Evolutionary conservation across 805 yeast genomes (phyloP).

Genomic region (Candida gorgasii): DNA sequence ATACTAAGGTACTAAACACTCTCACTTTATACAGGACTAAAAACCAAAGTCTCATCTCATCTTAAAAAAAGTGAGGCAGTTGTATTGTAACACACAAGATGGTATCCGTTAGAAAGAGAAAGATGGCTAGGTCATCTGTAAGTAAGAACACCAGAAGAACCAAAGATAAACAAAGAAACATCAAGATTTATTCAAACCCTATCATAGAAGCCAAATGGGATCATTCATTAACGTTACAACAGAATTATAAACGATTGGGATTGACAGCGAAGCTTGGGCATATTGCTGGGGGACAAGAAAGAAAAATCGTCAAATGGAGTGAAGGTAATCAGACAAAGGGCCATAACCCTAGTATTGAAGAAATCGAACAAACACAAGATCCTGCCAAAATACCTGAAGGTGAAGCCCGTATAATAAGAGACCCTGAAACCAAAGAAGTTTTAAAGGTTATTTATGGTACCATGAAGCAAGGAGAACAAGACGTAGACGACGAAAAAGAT

Average conservation of each 20-base stretch:
- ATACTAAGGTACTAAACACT: no score
- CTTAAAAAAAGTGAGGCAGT: conserved; percentile 1
- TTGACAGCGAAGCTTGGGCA: conserved; percentile 63
- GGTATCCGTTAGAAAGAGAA: conserved; percentile 83
- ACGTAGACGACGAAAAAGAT: conserved; percentile 25
- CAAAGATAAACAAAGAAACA: conserved; percentile 69
- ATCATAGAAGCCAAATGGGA: conserved; percentile 93
- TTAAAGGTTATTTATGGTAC: conserved; percentile 70
- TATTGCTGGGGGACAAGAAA: conserved; percentile 82
- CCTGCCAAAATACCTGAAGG: conserved; percentile 71
- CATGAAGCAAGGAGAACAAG: conserved; percentile 37
- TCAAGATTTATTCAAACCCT: conserved; percentile 70
- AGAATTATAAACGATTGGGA: conserved; percentile 85
- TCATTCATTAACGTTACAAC: conserved; percentile 71
- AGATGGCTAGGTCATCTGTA: conserved; percentile 72
- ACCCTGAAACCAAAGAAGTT: conserved; percentile 64
- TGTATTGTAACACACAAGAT: conserved; percentile 24
- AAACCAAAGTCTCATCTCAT: conserved; percentile 9
- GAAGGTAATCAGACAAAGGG: conserved; percentile 36
- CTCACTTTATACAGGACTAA: neutral
- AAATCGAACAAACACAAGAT: conserved; percentile 46
- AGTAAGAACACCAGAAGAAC: conserved; percentile 66
- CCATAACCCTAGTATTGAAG: conserved; percentile 33
- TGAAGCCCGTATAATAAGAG: conserved; percentile 74
- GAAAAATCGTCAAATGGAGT: conserved; percentile 43